Evolutionary conservation across 768 basidiomycete species (phyloP), one percentile per base, ranked within the genome.

Genomic region (Lanmaoa pseudosensibilis): DNA sequence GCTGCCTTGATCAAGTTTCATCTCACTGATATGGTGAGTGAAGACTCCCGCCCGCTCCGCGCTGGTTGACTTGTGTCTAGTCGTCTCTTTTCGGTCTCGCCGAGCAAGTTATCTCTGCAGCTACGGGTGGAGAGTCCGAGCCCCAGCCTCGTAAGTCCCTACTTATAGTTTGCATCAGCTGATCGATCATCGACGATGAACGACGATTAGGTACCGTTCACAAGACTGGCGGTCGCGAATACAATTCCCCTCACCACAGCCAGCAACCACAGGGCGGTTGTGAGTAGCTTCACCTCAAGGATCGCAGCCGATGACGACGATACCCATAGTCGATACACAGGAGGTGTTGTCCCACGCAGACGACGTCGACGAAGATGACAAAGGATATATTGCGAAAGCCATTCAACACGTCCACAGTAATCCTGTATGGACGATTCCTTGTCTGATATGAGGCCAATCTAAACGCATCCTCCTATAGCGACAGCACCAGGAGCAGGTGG

Each of bases 51-150:
- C 12, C 4, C 13, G 2, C 27, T 19, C 32, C 12, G 12, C 57
- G 1, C 38, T n/a, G 1, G 15, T 39, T 57, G 32, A 60, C n/a
- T 33, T 32, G 27, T 27, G 9, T 27, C 52, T 36, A 88, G 90
- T 88, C 90, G 57, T 78, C 69, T 56, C 80, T 92, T 64, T 78
- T 89, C 37, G 83, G 82, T 55, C 69, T 92, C 62, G 91, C 88
- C 11, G 86, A 90, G 72, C 70, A 91, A 71, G 83, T 84, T 59
- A 70, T 80, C 62, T 70, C 81, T 38, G 76, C 83, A 3, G 61
- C 67, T 84, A 84, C 76, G 62, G 44, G 38, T 32, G 38, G 25
- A 45, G 43, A 46, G 27, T 45, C 52, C 12, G 44, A 55, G 10
- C 39, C 61, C 2, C 15, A 44, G 27, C 7, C 27, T 25, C 46